phyloP scores from a whole-genome alignment of 768 basidiomycete species.

The Mycena amicta region DNA sequence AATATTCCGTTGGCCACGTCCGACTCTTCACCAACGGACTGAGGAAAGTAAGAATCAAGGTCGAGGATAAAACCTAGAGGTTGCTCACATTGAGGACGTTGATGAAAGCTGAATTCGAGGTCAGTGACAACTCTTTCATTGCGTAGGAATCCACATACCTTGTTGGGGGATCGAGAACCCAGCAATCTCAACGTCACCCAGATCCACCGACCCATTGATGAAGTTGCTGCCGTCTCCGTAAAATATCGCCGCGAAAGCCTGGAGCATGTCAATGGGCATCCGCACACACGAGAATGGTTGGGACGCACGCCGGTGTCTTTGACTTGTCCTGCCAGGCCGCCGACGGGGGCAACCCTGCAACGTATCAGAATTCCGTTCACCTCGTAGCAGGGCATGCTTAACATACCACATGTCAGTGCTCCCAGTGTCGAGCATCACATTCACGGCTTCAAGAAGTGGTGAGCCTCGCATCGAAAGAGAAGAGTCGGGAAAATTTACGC shows the following conservation, averaged over 20 bases:
- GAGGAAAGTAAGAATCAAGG: not conserved
- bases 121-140: no score
- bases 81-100: conserved; percentile 23
- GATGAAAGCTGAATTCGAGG: no score
- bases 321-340: conserved; percentile 32
- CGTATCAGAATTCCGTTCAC: not conserved
- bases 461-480: not conserved
- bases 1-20: conserved; percentile 26
- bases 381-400: no score
- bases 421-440: conserved; percentile 41
- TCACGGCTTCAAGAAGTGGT: conserved; percentile 24
- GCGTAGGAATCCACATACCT: no score
- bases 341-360: conserved; percentile 38
- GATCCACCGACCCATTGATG: conserved; percentile 8
- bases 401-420: conserved; percentile 41
- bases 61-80: not conserved
- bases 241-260: conserved; percentile 26
- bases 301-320: conserved; percentile 38
- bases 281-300: no score
- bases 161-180: conserved; percentile 22
- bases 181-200: conserved; percentile 4
- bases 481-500: not conserved
- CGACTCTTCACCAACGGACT: conserved; percentile 14
- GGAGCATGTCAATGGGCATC: no score
- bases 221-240: conserved; percentile 32